phyloP scores from a whole-genome alignment of 305 asterid species.

The Solanum aculeatissimum region DNA sequence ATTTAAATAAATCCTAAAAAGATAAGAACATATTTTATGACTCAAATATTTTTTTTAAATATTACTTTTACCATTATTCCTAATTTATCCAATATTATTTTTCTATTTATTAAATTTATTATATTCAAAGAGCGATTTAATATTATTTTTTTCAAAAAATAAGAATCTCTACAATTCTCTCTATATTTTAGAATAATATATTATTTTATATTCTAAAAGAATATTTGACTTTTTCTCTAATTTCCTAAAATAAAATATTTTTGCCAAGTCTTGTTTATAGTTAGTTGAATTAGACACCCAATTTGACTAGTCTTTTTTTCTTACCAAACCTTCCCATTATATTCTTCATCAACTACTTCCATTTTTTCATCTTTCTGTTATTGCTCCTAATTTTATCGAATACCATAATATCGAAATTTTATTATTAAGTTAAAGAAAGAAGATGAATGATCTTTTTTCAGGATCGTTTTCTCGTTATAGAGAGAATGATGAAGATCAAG shows the following conservation, averaged over 20 bases:
- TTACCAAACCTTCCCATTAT: not conserved
- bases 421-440: not conserved
- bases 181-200: not conserved
- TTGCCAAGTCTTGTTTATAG: not conserved
- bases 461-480: constrained; percentile 55
- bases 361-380: not conserved
- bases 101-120: too few relatives aligned
- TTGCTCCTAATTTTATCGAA: not conserved
- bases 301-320: not conserved
- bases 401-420: not conserved
- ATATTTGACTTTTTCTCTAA: not conserved
- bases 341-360: not conserved
- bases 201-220: not conserved
- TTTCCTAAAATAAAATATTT: not conserved
- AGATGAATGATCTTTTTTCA: constrained; percentile 48
- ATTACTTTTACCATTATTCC: not conserved
- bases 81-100: not conserved
- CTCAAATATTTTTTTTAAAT: not conserved
- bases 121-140: too few relatives aligned
- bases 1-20: not conserved
- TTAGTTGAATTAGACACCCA: not conserved
- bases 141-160: too few relatives aligned
- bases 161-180: not conserved
- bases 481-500: constrained; percentile 29
- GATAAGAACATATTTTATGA: not conserved